phyloP scores from a whole-genome alignment of 768 basidiomycete species.

The Neoboletus subvelutipes region DNA sequence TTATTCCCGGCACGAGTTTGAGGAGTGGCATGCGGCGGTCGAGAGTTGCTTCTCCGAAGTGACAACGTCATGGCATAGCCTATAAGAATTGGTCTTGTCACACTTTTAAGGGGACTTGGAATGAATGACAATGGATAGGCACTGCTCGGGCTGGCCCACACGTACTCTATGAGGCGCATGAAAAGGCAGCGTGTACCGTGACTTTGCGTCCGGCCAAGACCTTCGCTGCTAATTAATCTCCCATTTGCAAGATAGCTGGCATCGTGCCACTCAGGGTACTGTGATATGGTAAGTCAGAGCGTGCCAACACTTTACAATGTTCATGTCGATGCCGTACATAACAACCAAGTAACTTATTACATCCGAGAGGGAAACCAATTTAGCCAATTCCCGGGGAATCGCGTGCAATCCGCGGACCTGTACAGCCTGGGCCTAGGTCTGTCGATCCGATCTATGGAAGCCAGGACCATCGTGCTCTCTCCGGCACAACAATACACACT shows the following conservation, averaged over 20 bases:
- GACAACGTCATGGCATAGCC: neutral
- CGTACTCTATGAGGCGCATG: neutral
- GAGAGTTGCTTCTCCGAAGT: neutral
- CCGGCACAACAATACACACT: too few species aligned
- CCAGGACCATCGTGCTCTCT: too few species aligned
- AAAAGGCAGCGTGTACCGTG: neutral
- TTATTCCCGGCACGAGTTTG: neutral
- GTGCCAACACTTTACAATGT: neutral
- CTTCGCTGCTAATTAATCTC: too few species aligned
- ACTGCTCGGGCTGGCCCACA: too few species aligned
- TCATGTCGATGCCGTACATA: neutral
- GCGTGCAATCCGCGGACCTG: neutral
- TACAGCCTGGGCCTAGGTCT: neutral
- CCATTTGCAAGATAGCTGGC: neutral
- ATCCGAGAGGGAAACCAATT: neutral
- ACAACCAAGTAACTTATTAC: too few species aligned
- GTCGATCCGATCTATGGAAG: too few species aligned
- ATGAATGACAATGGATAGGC: too few species aligned
- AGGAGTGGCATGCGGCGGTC: neutral
- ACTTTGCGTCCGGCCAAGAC: neutral
- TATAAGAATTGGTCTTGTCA: neutral
- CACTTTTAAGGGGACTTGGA: too few species aligned
- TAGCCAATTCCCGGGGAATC: neutral
- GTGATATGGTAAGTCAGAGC: neutral
- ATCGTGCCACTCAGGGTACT: neutral